These are phyloP conservation scores for Cajanus cajan DNA, from an alignment of 306 rosid genomes.

Conservation along the genomic window DNA sequence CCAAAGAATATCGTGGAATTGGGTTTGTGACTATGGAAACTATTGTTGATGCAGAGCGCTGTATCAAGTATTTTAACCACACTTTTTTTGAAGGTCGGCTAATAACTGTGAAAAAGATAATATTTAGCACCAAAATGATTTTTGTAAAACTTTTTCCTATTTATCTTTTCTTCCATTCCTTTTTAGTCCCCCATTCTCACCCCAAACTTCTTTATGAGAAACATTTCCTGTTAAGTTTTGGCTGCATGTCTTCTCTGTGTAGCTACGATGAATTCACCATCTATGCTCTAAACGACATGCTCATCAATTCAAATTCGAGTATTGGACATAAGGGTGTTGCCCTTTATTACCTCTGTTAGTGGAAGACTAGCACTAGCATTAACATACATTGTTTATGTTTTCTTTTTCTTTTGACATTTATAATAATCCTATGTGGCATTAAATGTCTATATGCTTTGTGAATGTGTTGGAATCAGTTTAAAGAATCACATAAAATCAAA, in stretches of 20 bases:
- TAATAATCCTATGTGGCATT: constrained; percentile 23
- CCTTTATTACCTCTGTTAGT: neutral
- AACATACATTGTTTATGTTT: neutral
- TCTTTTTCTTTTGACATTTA: neutral
- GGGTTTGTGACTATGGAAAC: constrained; percentile 58
- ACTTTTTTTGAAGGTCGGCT: constrained; percentile 51
- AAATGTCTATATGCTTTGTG: constrained; percentile 29
- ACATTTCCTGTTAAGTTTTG: neutral
- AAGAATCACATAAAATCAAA: neutral
- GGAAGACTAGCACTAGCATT: neutral
- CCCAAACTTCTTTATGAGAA: neutral
- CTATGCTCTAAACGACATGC: neutral
- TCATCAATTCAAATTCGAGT: neutral
- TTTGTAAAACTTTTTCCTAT: neutral
- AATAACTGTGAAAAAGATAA: constrained; percentile 56
- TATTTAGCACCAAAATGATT: neutral
- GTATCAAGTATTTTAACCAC: constrained; percentile 43
- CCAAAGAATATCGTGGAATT: constrained; percentile 51
- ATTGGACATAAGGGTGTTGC: neutral
- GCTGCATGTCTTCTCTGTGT: neutral
- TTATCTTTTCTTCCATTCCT: neutral
- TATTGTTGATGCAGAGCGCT: constrained; percentile 45
- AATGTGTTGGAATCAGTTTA: constrained; percentile 15
- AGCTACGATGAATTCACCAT: neutral
- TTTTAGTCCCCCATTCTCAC: neutral